Evolutionary conservation across 768 basidiomycete genomes (phyloP), one percentile per base, ranked within the genome.

Genomic region (Pisolithus sp.): DNA sequence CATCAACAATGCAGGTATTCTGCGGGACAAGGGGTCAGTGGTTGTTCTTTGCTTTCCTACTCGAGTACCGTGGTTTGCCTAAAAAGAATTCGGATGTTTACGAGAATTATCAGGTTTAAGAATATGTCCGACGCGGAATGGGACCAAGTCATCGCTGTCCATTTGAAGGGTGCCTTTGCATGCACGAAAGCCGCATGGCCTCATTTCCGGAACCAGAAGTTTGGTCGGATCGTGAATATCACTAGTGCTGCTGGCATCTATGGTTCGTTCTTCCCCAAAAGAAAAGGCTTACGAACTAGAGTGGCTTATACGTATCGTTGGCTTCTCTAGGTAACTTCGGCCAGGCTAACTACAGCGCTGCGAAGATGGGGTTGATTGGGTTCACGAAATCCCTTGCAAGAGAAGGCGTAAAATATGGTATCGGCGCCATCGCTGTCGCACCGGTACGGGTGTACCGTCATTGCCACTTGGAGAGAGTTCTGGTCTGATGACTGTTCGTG

Each of bases 101-200:
- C 5, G 34, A 15, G 34, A 34, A 56, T 24, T 51, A 23, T 7
- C 57, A 92, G 89, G 18, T 93, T 99, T 78, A 95, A 91, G 77
- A 96, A 93, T 70, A 96, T 99, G 92, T 76, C 90, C 0, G 94
- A 98, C 68, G 79, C 84, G 63, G 94, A 97, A 60, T 95, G 89
- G 80, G 93, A 96, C 60, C 82, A 89, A 55, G 77, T 97, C 49
- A 79, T 82, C 47, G 80, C 86, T 21, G 93, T 98, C 13, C 96
- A 98, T 63, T 69, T 99, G 57, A 97, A 95, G 71, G 95, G 93
- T 39, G 86, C 95, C 0, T 98, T 83, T 68, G 74, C 91, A 7
- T 93, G 91, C 67, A 88, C 89, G 31, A 95, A 93, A 67, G 94
- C 96, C 37, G 93, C 82, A 31, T 99, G 96, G 96, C 92, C 93